Evolutionary conservation across 192 early-diverging fungal species (phyloP).

Genomic region (Linnemannia hyalina): DNA sequence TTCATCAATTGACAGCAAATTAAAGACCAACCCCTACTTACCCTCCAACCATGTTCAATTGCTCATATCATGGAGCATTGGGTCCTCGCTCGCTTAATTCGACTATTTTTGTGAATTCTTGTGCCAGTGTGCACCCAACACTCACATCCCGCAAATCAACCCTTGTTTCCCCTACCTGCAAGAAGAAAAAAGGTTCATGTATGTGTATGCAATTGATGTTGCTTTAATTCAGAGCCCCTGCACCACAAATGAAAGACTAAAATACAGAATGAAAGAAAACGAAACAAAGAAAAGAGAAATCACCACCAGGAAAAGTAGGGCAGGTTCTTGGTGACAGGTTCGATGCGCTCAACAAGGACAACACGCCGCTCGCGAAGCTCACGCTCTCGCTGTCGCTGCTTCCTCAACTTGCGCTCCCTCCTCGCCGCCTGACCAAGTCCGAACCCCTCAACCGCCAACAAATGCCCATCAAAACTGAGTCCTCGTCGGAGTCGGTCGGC

Average conservation of each 20-base stretch:
- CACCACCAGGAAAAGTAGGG: constrained; percentile 54
- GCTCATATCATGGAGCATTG: background rate
- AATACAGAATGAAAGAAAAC: background rate
- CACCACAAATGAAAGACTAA: background rate
- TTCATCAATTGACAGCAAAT: background rate
- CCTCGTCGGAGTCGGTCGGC: constrained; percentile 42
- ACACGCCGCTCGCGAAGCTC: constrained; percentile 43
- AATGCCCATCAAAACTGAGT: constrained; percentile 45
- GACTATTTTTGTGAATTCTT: constrained; percentile 1
- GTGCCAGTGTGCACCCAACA: background rate
- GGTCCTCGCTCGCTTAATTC: background rate
- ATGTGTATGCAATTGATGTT: background rate
- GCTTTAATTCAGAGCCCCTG: background rate
- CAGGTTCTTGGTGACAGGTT: constrained; percentile 52
- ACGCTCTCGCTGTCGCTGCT: constrained; percentile 42
- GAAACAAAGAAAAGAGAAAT: background rate
- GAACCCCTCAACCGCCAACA: constrained; percentile 19
- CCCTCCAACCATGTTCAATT: background rate
- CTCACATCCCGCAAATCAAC: background rate
- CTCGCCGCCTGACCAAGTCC: constrained; percentile 36
- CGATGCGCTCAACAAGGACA: constrained; percentile 47
- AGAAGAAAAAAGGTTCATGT: background rate
- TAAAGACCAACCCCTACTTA: too few species aligned
- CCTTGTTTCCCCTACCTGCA: background rate
- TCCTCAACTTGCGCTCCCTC: constrained; percentile 41